A percentile compares a stretch with the other conserved stretches of the same genome.
These are phyloP conservation scores for Thelonectria discophora DNA, from an alignment of 2,329 filamentous ascomycete species.

Conservation along the genomic window DNA sequence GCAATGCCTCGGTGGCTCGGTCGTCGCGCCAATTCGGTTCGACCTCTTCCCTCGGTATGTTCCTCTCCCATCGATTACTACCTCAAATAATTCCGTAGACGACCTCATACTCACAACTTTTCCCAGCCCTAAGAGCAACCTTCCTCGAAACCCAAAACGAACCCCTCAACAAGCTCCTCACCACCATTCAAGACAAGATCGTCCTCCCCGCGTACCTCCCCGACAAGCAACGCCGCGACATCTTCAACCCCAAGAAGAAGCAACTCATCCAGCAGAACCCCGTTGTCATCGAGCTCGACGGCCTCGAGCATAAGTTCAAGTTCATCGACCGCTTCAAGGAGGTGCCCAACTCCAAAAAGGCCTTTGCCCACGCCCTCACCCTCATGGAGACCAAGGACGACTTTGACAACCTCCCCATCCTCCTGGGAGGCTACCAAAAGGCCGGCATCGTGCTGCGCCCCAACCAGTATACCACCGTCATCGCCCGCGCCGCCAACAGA, in stretches of 20 bases:
- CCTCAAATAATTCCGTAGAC: not conserved
- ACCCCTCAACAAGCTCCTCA: constrained; percentile 63
- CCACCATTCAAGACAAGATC: constrained; percentile 63
- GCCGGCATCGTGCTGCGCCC: constrained; percentile 51
- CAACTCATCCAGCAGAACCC: constrained; percentile 63
- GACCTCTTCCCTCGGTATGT: constrained; percentile 43
- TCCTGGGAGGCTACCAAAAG: constrained; percentile 61
- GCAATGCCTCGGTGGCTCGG: constrained; percentile 23
- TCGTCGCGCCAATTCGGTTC: constrained; percentile 43
- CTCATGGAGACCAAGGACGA: constrained; percentile 60
- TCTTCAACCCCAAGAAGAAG: constrained; percentile 59
- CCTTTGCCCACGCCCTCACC: constrained; percentile 50
- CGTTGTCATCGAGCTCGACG: constrained; percentile 67
- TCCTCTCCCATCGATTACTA: not conserved
- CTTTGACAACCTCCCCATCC: constrained; percentile 60
- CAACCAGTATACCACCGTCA: constrained; percentile 50
- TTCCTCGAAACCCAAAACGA: constrained; percentile 62
- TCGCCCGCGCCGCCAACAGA: constrained; percentile 51
- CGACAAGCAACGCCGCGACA: constrained; percentile 59
- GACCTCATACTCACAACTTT: constrained; percentile 24
- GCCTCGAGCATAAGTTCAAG: constrained; percentile 61
- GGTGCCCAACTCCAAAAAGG: constrained; percentile 54
- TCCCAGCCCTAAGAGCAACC: constrained; percentile 48
- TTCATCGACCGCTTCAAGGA: constrained; percentile 54
- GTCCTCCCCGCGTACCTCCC: constrained; percentile 70